These are phyloP conservation scores for Anethum foeniculum DNA, from an alignment of 140 eudicot species.

Conservation along the genomic window DNA sequence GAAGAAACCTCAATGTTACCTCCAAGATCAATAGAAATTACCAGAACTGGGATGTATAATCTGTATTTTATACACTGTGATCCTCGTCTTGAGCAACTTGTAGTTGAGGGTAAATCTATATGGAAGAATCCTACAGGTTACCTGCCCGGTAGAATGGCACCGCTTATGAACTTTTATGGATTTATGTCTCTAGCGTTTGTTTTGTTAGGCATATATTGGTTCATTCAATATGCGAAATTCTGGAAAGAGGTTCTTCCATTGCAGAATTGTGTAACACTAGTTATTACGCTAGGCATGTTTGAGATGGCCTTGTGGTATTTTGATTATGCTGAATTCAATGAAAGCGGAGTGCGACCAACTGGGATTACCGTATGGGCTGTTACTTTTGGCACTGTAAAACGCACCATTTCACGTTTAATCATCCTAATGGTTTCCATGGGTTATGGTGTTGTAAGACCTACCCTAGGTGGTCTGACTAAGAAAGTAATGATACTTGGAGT, in stretches of 20 bases:
- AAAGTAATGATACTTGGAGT: slow-evolving; percentile 83
- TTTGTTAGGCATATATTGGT: slow-evolving; percentile 86
- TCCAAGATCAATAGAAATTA: slow-evolving; percentile 59
- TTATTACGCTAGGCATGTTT: slow-evolving; percentile 91
- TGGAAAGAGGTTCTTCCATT: slow-evolving; percentile 92
- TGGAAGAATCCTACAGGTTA: slow-evolving; percentile 97
- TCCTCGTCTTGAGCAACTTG: slow-evolving; percentile 49
- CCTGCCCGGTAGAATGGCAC: slow-evolving; percentile 98
- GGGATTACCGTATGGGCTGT: slow-evolving; percentile 95
- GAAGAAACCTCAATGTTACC: slow-evolving; percentile 44
- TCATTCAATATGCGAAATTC: slow-evolving; percentile 92
- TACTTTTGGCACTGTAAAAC: slow-evolving; percentile 83
- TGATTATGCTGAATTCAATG: slow-evolving; percentile 93
- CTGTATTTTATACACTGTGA: slow-evolving; percentile 94
- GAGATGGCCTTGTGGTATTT: slow-evolving; percentile 99
- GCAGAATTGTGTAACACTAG: slow-evolving; percentile 87
- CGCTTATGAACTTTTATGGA: slow-evolving; percentile 87
- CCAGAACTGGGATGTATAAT: slow-evolving; percentile 94
- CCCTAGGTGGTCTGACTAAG: slow-evolving; percentile 95
- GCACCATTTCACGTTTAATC: slow-evolving; percentile 76
- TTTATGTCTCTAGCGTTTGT: slow-evolving; percentile 92
- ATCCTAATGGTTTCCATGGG: slow-evolving; percentile 95
- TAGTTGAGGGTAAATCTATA: slow-evolving; percentile 73
- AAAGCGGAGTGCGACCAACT: slow-evolving; percentile 82
- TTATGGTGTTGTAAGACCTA: slow-evolving; percentile 98